A percentile compares a stretch with the other conserved stretches of the same genome.
These are phyloP conservation scores for Rubia yunnanensis DNA, from an alignment of 257 asterid species.

Conservation along the genomic window DNA sequence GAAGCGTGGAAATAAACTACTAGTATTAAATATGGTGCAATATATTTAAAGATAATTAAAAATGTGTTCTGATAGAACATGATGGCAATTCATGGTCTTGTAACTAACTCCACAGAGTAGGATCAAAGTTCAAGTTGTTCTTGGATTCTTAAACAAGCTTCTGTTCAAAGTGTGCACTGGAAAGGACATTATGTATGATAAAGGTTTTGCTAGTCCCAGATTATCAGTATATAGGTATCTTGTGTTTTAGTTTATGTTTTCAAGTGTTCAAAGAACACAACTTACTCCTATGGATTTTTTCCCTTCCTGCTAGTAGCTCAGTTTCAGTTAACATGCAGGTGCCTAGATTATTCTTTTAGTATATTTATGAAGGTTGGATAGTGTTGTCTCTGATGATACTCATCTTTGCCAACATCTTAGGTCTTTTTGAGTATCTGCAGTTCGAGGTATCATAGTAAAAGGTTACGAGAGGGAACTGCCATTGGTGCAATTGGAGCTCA, in stretches of 20 bases:
- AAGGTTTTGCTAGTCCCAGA: neutral
- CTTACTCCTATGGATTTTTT: neutral
- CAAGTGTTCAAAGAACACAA: neutral
- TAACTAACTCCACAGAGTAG: neutral
- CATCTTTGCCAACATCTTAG: conserved; percentile 27
- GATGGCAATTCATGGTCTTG: neutral
- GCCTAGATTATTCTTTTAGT: neutral
- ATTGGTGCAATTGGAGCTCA: conserved; percentile 97
- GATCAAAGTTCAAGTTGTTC: neutral
- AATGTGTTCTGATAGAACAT: neutral
- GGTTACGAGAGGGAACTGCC: conserved; percentile 79
- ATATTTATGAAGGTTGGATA: neutral
- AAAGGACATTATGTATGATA: neutral
- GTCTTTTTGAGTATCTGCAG: conserved; percentile 73
- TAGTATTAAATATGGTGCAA: neutral
- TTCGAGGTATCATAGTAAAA: conserved; percentile 70
- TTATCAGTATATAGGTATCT: neutral
- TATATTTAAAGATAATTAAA: neutral
- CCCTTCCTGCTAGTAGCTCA: neutral
- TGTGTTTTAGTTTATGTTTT: neutral
- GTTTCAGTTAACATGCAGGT: neutral
- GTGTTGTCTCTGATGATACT: neutral
- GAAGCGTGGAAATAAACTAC: neutral
- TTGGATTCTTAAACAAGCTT: no score
- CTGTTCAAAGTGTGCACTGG: no score